phyloP scores from a whole-genome alignment of 768 basidiomycete genomes.

The Trametes coccinea region DNA sequence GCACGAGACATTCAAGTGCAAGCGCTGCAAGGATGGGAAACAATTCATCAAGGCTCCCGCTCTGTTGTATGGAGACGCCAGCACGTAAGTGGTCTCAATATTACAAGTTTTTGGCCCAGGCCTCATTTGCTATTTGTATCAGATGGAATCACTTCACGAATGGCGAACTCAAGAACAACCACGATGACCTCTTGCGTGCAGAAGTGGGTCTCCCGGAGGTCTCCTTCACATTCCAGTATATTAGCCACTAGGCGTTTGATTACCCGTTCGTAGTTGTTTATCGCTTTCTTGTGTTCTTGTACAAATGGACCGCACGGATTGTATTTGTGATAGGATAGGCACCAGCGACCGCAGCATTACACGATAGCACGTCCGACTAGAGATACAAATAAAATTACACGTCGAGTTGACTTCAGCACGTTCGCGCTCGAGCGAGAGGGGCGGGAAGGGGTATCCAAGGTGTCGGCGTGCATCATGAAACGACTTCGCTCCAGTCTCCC shows the following conservation, averaged over 20 bases:
- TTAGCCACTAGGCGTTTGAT: constrained; percentile 63
- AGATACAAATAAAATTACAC: constrained; percentile 28
- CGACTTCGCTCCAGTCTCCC: constrained; percentile 68
- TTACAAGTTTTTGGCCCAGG: neutral
- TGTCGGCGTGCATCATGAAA: constrained; percentile 40
- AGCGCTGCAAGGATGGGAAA: constrained; percentile 82
- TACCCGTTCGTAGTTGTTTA: neutral
- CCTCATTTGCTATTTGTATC: neutral
- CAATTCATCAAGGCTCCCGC: constrained; percentile 83
- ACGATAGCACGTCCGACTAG: constrained; percentile 22
- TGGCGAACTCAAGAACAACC: constrained; percentile 81
- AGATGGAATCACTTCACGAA: constrained; percentile 99
- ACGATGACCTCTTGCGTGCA: constrained; percentile 92
- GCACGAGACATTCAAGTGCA: constrained; percentile 98
- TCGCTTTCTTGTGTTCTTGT: neutral
- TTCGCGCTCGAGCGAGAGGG: neutral
- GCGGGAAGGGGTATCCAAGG: neutral
- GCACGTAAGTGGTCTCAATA: constrained; percentile 66
- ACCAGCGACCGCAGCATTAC: neutral
- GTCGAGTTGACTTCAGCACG: constrained; percentile 19
- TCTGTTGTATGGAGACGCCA: constrained; percentile 92
- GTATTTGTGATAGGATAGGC: constrained; percentile 4
- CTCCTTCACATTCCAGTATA: constrained; percentile 95
- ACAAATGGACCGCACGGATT: neutral
- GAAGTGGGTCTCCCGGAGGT: constrained; percentile 84